Evolutionary conservation across 768 basidiomycete genomes (phyloP).

Genomic region (Erythrobasidium yunnanense): DNA sequence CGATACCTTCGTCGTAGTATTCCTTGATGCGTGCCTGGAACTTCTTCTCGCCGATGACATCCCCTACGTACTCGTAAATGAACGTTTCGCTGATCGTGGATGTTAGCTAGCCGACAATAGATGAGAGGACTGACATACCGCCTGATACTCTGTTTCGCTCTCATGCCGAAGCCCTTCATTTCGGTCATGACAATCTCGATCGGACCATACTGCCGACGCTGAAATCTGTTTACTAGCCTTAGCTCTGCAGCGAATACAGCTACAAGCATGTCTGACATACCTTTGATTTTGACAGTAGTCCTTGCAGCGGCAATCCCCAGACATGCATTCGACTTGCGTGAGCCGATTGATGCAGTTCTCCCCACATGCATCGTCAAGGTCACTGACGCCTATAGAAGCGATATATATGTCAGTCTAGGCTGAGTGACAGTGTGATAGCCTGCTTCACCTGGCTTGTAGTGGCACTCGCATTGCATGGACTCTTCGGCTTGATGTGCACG

Average conservation of each 20-base stretch:
- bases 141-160: conserved; percentile 51
- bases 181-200: conserved; percentile 87
- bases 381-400: conserved; percentile 50
- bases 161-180: conserved; percentile 87
- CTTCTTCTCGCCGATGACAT: conserved; percentile 73
- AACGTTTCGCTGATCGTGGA: too few species aligned
- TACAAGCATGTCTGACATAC: conserved; percentile 44
- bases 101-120: too few species aligned
- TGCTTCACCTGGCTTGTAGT: conserved; percentile 67
- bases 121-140: too few species aligned
- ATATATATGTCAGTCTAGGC: background rate
- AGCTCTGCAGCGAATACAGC: background rate
- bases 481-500: conserved; percentile 76
- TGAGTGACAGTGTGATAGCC: too few species aligned
- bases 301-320: conserved; percentile 74
- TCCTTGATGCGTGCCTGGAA: conserved; percentile 90
- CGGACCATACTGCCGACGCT: conserved; percentile 67
- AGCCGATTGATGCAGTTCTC: conserved; percentile 90
- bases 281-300: conserved; percentile 82
- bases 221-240: conserved; percentile 53
- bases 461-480: conserved; percentile 91
- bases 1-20: conserved; percentile 83
- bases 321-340: conserved; percentile 92
- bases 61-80: conserved; percentile 96
- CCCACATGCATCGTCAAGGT: conserved; percentile 63